phyloP scores from a whole-genome alignment of 1,139 yeast genomes.

The Waltiozyma sp. region DNA sequence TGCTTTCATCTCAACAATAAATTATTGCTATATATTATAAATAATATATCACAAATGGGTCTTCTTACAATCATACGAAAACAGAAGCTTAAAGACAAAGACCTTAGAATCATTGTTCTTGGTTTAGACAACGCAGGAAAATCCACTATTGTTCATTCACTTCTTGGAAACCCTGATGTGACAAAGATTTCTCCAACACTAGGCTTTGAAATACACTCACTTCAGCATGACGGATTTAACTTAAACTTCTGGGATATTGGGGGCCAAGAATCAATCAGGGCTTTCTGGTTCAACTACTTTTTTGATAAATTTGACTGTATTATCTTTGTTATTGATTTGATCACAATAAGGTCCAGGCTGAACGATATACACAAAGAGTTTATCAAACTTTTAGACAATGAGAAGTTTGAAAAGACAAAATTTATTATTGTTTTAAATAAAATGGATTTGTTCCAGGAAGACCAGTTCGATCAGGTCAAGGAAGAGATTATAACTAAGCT shows the following conservation, averaged over 20 bases:
- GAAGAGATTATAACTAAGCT: conserved; percentile 15
- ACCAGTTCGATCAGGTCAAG: conserved; percentile 10
- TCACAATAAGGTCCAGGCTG: conserved; percentile 39
- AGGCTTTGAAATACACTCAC: conserved; percentile 51
- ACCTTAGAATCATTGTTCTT: conserved; percentile 61
- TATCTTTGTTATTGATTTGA: conserved; percentile 80
- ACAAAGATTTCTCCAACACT: conserved; percentile 53
- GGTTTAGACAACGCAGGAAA: conserved; percentile 97
- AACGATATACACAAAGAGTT: conserved; percentile 58
- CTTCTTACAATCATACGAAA: conserved; percentile 69
- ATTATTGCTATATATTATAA: too few species aligned
- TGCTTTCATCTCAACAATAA: too few species aligned
- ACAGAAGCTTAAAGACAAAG: conserved; percentile 71
- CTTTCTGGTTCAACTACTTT: conserved; percentile 84
- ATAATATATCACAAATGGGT: conserved; percentile 53
- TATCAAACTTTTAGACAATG: conserved; percentile 48
- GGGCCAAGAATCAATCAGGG: conserved; percentile 74
- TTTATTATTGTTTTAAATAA: conserved; percentile 49
- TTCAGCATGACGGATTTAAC: conserved; percentile 30
- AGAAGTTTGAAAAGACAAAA: conserved; percentile 57
- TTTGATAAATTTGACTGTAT: conserved; percentile 68
- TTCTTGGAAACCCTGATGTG: conserved; percentile 35
- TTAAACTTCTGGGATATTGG: conserved; percentile 94
- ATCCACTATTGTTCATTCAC: conserved; percentile 61
- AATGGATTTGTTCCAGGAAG: conserved; percentile 32